phyloP scores from a whole-genome alignment of 306 rosid genomes.

The Quercus bicolor region DNA sequence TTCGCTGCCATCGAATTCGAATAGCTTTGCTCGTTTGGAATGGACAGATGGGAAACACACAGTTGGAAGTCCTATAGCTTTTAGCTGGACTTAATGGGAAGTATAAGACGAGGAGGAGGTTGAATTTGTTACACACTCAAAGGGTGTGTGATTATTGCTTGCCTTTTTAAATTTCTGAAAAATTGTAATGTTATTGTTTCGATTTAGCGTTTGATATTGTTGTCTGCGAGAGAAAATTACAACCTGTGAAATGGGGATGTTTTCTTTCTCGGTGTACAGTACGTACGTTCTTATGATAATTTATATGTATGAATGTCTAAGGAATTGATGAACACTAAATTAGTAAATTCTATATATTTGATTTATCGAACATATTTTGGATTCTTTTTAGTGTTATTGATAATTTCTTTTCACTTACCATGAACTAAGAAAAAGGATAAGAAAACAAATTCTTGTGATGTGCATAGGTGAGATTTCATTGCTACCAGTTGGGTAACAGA shows the following conservation, averaged over 20 bases:
- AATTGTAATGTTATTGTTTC: not conserved
- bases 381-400: too few species aligned
- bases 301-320: not conserved
- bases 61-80: conserved; percentile 60
- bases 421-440: too few species aligned
- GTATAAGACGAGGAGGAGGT: not conserved
- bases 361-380: too few species aligned
- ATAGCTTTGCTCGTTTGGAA: conserved; percentile 56
- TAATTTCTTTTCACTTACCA: too few species aligned
- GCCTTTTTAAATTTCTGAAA: not conserved
- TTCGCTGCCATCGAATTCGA: not conserved
- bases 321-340: not conserved
- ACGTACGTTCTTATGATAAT: not conserved
- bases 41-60: conserved; percentile 70
- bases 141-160: not conserved
- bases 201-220: not conserved
- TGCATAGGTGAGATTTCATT: too few species aligned
- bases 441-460: too few species aligned
- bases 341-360: too few species aligned
- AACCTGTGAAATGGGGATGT: not conserved
- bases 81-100: conserved; percentile 29
- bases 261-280: conserved; percentile 8
- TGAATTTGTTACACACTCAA: conserved; percentile 3
- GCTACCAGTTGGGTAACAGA: too few species aligned
- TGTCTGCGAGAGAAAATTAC: not conserved